Evolutionary conservation across 1,139 yeast species (phyloP).

Genomic region (Pneumocystis jirovecii): DNA sequence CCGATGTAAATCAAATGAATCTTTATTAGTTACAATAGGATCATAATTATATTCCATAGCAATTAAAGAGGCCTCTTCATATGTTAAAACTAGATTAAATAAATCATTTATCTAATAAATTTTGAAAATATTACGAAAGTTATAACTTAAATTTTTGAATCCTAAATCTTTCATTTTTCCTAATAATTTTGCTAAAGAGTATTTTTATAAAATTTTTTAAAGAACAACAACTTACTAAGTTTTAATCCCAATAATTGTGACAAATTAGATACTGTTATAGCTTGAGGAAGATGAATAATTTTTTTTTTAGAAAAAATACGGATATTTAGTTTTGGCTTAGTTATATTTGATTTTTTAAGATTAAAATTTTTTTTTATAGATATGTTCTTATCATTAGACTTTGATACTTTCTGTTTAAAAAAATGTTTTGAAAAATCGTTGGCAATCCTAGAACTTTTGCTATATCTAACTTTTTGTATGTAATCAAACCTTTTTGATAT

Average conservation of each 20-base stretch:
- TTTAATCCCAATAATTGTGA: constrained; percentile 58
- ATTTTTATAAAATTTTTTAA: background rate
- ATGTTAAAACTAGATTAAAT: constrained; percentile 1
- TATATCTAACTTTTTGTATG: background rate
- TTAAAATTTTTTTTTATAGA: background rate
- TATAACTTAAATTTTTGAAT: constrained; percentile 57
- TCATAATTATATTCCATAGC: constrained; percentile 82
- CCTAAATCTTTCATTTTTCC: constrained; percentile 52
- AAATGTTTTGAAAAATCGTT: background rate
- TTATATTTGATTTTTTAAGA: background rate
- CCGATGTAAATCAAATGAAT: constrained; percentile 49
- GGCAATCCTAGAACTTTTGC: background rate
- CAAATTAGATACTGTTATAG: constrained; percentile 57
- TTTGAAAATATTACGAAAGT: constrained; percentile 37
- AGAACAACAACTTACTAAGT: constrained; percentile 23
- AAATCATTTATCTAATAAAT: constrained; percentile 35
- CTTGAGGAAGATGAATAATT: constrained; percentile 35
- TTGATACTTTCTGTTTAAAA: background rate
- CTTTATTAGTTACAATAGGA: constrained; percentile 39
- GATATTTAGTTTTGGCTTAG: background rate
- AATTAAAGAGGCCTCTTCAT: constrained; percentile 66
- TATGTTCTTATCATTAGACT: background rate
- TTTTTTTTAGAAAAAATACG: background rate
- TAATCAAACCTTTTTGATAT: background rate
- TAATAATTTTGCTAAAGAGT: constrained; percentile 32